Evolutionary conservation across 2,329 filamentous ascomycete genomes (phyloP), one percentile per base, ranked within the genome.

Genomic region (Fusarium veterinarium): DNA sequence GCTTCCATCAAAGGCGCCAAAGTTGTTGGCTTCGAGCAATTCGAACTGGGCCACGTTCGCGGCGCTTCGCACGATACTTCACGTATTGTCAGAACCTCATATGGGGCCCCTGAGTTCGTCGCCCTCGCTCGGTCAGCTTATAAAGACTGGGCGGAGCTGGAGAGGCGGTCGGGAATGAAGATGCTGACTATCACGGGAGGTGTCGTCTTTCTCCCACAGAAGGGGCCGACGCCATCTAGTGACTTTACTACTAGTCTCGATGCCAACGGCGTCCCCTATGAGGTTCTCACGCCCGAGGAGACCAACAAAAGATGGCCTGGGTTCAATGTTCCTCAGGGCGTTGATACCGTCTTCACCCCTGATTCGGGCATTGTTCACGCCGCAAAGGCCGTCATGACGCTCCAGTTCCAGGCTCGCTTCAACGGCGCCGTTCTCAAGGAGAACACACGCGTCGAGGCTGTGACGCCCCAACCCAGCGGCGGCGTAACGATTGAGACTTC

Each of bases 361-460:
- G 72, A 74, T 46, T 59, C 72, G 16, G 72, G 72, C 14, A 69
- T 75, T 11, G 66, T 60, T 11, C 69, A 75, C 23, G 69, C 62
- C 6, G 37, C 62, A 51, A 41, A 48, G 49, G 35, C 19, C n/a
- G 38, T 40, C 38, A n/a, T 40, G 7, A n/a, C 38, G 19, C 38
- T 40, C 28, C 28, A 28, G 28, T 28, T 28, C 28, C 28, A 28
- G 28, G 28, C 28, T 28, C 28, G 28, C 28, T 28, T 28, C 28
- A 28, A 8, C 28, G 28, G 28, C 28, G 28, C 28, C 28, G 28
- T 28, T 8, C 28, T 28, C 28, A 28, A 28, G 28, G 28, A 28
- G 28, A 28, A 28, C 28, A 28, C 28, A 28, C 28, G 28, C 28
- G 28, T 28, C 28, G 28, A 28, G 28, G 28, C 28, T 28, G 28